These are phyloP conservation scores for Casuarina glauca DNA, from an alignment of 306 rosid species.

Conservation along the genomic window DNA sequence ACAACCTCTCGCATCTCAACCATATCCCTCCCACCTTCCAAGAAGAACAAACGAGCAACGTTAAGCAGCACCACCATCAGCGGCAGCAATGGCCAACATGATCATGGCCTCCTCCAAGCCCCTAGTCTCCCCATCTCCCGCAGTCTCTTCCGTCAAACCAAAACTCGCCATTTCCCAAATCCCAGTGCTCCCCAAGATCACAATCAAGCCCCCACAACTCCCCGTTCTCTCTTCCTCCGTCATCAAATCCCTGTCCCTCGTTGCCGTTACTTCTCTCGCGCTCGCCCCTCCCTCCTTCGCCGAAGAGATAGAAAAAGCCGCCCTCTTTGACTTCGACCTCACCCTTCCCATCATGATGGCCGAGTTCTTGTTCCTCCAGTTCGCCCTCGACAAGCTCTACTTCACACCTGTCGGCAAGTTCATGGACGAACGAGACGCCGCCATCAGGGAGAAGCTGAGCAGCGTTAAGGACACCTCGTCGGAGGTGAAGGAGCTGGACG, in stretches of 20 bases:
- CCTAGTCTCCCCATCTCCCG: conserved; percentile 32
- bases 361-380: conserved; percentile 76
- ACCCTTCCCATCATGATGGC: conserved; percentile 77
- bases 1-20: background rate
- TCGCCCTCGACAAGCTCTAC: conserved; percentile 79
- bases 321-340: conserved; percentile 87
- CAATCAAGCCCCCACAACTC: conserved; percentile 28
- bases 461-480: conserved; percentile 77
- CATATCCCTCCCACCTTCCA: background rate
- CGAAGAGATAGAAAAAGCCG: conserved; percentile 70
- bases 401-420: conserved; percentile 77
- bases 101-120: conserved; percentile 80
- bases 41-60: conserved; percentile 1
- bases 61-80: background rate
- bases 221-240: conserved; percentile 37
- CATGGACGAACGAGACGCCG: conserved; percentile 85
- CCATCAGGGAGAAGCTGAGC: conserved; percentile 72
- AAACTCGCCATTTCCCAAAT: conserved; percentile 45
- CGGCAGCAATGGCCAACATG: conserved; percentile 64
- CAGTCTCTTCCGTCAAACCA: conserved; percentile 41
- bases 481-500: conserved; percentile 85
- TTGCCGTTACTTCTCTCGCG: conserved; percentile 51
- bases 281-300: conserved; percentile 69
- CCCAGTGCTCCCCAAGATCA: conserved; percentile 48
- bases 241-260: conserved; percentile 58